Conservation (phyloP, 371 early-diverging fungal species). For the Mortierella sp. region DNA sequence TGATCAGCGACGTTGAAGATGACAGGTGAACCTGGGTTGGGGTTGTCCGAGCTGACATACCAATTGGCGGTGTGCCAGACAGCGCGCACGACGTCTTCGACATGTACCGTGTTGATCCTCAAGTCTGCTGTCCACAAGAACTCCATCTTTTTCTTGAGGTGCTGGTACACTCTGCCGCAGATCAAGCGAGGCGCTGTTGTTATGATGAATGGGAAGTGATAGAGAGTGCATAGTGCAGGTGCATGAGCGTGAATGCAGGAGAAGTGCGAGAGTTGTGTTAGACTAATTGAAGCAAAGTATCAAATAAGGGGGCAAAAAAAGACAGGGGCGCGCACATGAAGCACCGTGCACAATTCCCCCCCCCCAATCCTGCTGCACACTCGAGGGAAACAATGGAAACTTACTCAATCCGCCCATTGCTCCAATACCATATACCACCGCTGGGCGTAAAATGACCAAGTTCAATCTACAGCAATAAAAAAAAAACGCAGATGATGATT, state of each 20-base stretch:
- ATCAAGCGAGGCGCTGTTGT: constrained; percentile 86
- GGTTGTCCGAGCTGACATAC: constrained; percentile 60
- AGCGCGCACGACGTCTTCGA: constrained; percentile 83
- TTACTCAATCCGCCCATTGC: constrained; percentile 82
- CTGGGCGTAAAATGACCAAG: constrained; percentile 86
- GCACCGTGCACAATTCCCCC: constrained; percentile 11
- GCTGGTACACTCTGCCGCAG: constrained; percentile 89
- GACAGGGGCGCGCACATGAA: neutral
- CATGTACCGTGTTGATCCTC: constrained; percentile 94
- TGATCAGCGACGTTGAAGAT: constrained; percentile 85
- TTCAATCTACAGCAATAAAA: constrained; percentile 63
- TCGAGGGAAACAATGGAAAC: constrained; percentile 24
- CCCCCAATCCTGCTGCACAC: neutral
- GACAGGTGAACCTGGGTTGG: constrained; percentile 35
- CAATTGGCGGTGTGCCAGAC: constrained; percentile 76
- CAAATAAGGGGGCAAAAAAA: neutral
- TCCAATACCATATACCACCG: constrained; percentile 89
- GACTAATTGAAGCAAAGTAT: neutral
- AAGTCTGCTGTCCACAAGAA: constrained; percentile 91
- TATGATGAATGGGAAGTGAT: neutral
- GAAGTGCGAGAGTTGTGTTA: neutral
- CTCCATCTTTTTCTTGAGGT: constrained; percentile 86
- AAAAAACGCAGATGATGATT: constrained; percentile 4
- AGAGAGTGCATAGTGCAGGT: neutral
- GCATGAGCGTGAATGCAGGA: neutral